phyloP scores from a whole-genome alignment of 1,284 basidiomycete genomes.

The Coniferiporia sulphurascens region DNA sequence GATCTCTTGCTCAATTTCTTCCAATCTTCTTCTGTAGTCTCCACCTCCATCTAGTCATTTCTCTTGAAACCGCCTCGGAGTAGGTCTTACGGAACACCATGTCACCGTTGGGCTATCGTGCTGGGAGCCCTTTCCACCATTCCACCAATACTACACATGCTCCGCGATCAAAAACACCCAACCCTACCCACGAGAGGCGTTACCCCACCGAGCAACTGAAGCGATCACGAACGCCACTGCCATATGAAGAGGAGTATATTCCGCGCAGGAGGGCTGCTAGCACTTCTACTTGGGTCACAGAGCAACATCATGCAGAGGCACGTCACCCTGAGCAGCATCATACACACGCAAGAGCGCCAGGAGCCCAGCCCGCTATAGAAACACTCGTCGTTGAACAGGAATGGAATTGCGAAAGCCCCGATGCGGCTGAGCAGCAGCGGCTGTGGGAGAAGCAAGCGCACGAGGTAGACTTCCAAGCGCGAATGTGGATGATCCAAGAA shows the following conservation, averaged over 20 bases:
- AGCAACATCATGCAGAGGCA: conserved; percentile 44
- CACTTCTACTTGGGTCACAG: conserved; percentile 50
- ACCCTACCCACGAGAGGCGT: neutral
- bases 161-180: conserved; percentile 2
- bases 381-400: conserved; percentile 25
- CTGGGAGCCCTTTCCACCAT: neutral
- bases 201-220: neutral
- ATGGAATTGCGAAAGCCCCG: neutral
- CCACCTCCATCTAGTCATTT: neutral
- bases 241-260: conserved; percentile 12
- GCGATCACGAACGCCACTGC: conserved; percentile 11
- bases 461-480: conserved; percentile 44
- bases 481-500: conserved; percentile 47
- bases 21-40: neutral
- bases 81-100: neutral
- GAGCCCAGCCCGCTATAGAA: conserved; percentile 24
- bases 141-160: conserved; percentile 3
- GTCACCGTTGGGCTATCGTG: neutral
- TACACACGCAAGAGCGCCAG: conserved; percentile 29
- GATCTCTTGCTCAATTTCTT: neutral
- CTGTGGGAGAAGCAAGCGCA: conserved; percentile 48
- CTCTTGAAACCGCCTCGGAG: neutral
- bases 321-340: conserved; percentile 52
- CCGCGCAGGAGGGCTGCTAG: conserved; percentile 42
- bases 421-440: conserved; percentile 26